phyloP scores from a whole-genome alignment of 495 filamentous ascomycete species.

The Emericellopsis terricola region DNA sequence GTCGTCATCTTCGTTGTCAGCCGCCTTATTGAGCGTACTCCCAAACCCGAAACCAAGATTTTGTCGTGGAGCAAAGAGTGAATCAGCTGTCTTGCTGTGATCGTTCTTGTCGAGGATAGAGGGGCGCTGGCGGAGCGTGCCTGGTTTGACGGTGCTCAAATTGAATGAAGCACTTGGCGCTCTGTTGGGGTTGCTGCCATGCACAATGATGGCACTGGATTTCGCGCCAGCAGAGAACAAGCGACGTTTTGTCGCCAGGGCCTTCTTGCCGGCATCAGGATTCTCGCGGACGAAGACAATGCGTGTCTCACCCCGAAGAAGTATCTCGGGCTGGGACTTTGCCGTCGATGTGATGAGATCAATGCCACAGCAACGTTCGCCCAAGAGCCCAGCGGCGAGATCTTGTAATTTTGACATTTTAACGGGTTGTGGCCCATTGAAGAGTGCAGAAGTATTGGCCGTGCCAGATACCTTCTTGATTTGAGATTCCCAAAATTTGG shows the following conservation, averaged over 20 bases:
- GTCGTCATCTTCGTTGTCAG: constrained; percentile 28
- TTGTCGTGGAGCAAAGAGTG: constrained; percentile 4
- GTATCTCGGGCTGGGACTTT: constrained; percentile 26
- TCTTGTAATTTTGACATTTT: constrained; percentile 29
- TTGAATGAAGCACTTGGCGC: constrained; percentile 21
- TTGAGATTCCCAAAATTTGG: constrained; percentile 45
- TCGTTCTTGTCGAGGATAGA: constrained; percentile 8
- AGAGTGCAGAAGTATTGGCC: constrained; percentile 41
- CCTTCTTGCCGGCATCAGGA: constrained; percentile 15
- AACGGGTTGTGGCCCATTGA: constrained; percentile 26
- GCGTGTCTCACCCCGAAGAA: constrained; percentile 47
- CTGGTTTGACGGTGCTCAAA: constrained; percentile 16
- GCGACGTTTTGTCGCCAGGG: constrained; percentile 12
- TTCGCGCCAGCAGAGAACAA: constrained; percentile 15
- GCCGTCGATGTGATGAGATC: constrained; percentile 28
- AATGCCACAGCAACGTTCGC: constrained; percentile 44
- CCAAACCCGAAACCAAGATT: constrained; percentile 20
- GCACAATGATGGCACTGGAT: constrained; percentile 6
- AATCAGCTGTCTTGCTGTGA: background rate
- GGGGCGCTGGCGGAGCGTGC: constrained; percentile 4
- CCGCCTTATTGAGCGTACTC: constrained; percentile 22
- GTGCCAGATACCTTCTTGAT: constrained; percentile 39
- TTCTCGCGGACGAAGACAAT: constrained; percentile 38
- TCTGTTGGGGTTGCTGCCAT: constrained; percentile 4
- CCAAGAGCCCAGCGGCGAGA: constrained; percentile 38